Percentiles rank a stretch among this genome's conserved stretches.
Evolutionary conservation across 306 rosid genomes (phyloP).

Genomic region (Glycine soja): DNA sequence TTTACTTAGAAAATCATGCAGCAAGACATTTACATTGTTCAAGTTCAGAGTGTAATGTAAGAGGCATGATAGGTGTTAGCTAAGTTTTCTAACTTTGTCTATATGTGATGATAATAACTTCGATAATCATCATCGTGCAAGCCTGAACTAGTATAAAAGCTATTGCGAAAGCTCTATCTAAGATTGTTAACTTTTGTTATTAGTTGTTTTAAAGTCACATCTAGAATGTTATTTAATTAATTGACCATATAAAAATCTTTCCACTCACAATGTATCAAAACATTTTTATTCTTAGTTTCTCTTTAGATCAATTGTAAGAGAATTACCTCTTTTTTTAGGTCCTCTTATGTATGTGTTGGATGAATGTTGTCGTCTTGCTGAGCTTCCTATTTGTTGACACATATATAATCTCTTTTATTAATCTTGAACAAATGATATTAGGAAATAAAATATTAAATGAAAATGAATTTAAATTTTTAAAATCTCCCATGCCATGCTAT

Average conservation of each 20-base stretch:
- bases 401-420: not conserved
- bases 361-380: not conserved
- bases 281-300: not conserved
- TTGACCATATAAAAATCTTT: not conserved
- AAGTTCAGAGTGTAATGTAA: too few species aligned
- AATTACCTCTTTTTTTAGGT: not conserved
- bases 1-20: not conserved
- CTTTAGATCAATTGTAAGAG: not conserved
- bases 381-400: slow-evolving; percentile 9
- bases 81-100: too few species aligned
- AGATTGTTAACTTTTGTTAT: not conserved
- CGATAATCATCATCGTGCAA: too few species aligned
- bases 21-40: not conserved
- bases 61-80: too few species aligned
- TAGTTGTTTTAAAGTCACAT: not conserved
- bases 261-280: too few species aligned
- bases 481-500: slow-evolving; percentile 23
- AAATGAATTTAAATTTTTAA: slow-evolving; percentile 5
- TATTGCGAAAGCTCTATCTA: too few species aligned
- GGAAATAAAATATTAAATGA: slow-evolving; percentile 28
- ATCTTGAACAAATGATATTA: not conserved
- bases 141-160: too few species aligned
- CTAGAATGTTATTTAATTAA: not conserved
- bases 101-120: too few species aligned
- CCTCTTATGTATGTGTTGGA: too few species aligned